These are phyloP conservation scores for Cyclocybe cylindracea DNA, from an alignment of 768 basidiomycete genomes.

Conservation along the genomic window DNA sequence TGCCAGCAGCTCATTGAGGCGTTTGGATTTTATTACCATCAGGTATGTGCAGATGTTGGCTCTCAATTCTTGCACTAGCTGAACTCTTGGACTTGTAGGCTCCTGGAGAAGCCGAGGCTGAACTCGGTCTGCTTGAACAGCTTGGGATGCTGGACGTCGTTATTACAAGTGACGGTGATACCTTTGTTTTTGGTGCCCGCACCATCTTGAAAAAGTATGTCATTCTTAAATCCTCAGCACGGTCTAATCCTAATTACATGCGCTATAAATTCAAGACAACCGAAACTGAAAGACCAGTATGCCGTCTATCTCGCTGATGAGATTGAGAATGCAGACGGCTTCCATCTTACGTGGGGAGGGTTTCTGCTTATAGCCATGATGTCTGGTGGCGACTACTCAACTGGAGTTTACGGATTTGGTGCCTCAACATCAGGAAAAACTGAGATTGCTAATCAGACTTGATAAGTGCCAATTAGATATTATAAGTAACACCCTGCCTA, in stretches of 20 bases:
- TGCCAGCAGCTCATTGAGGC: neutral
- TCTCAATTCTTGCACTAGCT: neutral
- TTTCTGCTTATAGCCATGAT: constrained; percentile 5
- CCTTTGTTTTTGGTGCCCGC: constrained; percentile 3
- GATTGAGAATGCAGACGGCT: neutral
- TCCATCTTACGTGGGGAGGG: neutral
- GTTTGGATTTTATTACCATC: neutral
- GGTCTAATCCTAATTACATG: too few species aligned
- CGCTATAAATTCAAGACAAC: too few species aligned
- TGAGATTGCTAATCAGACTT: too few species aligned
- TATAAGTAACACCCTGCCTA: too few species aligned
- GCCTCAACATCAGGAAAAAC: neutral
- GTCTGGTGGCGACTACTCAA: constrained; percentile 3
- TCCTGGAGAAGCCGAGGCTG: constrained; percentile 11
- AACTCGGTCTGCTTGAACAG: neutral
- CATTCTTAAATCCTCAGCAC: neutral
- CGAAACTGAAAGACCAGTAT: too few species aligned
- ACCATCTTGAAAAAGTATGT: neutral
- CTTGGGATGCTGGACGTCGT: neutral
- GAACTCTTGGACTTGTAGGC: constrained; percentile 1
- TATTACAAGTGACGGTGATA: constrained; percentile 8
- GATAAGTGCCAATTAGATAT: too few species aligned
- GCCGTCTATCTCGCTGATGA: neutral
- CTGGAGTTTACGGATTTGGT: constrained; percentile 4
- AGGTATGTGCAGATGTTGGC: neutral